Evolutionary conservation across 2,329 filamentous ascomycete genomes (phyloP).

Genomic region (Blastomyces emzantsi): DNA sequence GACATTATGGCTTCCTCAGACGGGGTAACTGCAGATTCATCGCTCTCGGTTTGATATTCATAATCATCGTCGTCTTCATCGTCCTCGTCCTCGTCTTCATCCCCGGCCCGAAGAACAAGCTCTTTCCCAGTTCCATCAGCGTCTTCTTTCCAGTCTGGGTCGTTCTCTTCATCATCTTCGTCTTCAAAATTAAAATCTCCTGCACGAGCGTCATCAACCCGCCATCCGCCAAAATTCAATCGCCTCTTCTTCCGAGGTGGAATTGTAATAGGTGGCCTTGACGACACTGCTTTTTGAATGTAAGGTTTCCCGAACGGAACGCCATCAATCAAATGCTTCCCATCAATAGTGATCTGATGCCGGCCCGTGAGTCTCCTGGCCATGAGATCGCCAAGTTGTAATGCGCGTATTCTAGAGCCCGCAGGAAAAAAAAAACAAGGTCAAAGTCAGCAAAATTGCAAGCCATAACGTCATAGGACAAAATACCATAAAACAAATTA

Average conservation of each 20-base stretch:
- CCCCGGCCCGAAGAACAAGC: constrained; percentile 18
- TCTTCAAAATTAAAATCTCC: constrained; percentile 18
- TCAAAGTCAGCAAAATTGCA: constrained; percentile 3
- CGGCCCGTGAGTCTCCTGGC: constrained; percentile 65
- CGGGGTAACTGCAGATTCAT: constrained; percentile 38
- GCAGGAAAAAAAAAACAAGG: neutral
- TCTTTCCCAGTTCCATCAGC: constrained; percentile 18
- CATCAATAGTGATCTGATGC: constrained; percentile 68
- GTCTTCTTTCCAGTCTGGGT: constrained; percentile 17
- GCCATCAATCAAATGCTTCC: constrained; percentile 75
- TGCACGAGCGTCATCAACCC: constrained; percentile 21
- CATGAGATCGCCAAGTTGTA: constrained; percentile 65
- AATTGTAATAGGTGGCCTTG: constrained; percentile 59
- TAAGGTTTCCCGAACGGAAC: constrained; percentile 71
- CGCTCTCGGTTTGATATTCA: constrained; percentile 28
- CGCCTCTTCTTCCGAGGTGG: constrained; percentile 67
- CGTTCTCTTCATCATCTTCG: constrained; percentile 25
- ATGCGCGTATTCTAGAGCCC: constrained; percentile 59
- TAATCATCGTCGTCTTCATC: constrained; percentile 25
- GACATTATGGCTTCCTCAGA: constrained; percentile 31
- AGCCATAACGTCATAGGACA: constrained; percentile 6
- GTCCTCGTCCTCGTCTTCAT: constrained; percentile 22
- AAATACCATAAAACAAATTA: neutral
- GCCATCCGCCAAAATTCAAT: constrained; percentile 31
- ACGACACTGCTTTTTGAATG: constrained; percentile 47